A percentile compares a stretch with the other conserved stretches of the same genome.
These are phyloP conservation scores for Venturia nashicola DNA, from an alignment of 2,329 filamentous ascomycete genomes.

Conservation along the genomic window DNA sequence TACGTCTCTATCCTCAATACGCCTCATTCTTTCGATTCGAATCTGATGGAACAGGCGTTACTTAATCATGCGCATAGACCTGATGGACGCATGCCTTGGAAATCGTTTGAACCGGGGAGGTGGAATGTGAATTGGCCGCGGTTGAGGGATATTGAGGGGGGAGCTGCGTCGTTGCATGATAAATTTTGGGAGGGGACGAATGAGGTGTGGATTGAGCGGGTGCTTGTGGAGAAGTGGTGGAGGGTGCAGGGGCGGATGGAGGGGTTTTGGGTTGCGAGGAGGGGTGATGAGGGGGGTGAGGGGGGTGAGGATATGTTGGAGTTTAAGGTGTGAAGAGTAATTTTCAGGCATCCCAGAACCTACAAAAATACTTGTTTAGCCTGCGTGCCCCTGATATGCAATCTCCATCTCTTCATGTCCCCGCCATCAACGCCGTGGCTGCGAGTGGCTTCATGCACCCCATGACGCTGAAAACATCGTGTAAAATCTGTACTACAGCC, in stretches of 20 bases:
- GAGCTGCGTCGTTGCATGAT: constrained; percentile 9
- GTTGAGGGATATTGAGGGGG: background rate
- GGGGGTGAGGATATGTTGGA: no score
- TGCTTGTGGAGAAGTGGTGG: constrained; percentile 10
- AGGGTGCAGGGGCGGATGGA: constrained; percentile 9
- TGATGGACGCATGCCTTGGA: constrained; percentile 10
- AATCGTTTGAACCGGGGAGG: background rate
- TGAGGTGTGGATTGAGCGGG: constrained; percentile 2
- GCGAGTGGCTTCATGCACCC: no score
- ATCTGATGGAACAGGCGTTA: constrained; percentile 10
- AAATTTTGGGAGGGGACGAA: constrained; percentile 10
- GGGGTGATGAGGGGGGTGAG: background rate
- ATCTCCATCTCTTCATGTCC: no score
- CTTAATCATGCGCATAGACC: constrained; percentile 9
- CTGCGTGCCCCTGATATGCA: no score
- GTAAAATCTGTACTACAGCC: no score
- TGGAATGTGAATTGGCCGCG: constrained; percentile 9
- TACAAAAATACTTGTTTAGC: no score
- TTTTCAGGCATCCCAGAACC: no score
- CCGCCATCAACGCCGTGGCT: no score
- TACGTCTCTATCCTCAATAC: constrained; percentile 7
- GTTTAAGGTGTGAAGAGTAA: no score
- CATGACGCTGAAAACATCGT: no score
- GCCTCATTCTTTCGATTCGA: background rate
- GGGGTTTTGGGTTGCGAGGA: constrained; percentile 6